These are phyloP conservation scores for Cerioporus squamosus DNA, from an alignment of 1,284 basidiomycete genomes.

Conservation along the genomic window DNA sequence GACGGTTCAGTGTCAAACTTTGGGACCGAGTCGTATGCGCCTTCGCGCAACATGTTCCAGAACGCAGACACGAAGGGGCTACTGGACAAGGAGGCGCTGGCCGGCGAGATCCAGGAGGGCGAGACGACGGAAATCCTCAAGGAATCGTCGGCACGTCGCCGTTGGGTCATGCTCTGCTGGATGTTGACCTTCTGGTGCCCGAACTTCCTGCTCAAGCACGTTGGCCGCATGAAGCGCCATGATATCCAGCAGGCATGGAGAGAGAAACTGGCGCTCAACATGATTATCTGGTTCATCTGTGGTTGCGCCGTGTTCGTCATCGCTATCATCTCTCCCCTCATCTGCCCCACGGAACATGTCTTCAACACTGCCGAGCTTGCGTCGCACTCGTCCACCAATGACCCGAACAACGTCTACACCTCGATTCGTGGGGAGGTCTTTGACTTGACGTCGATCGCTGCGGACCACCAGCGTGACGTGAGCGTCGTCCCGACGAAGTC, in stretches of 20 bases:
- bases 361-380: constrained; percentile 82
- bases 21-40: constrained; percentile 90
- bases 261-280: constrained; percentile 95
- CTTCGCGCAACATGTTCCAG: constrained; percentile 94
- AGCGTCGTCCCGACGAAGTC: constrained; percentile 77
- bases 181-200: constrained; percentile 94
- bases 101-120: constrained; percentile 80
- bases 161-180: constrained; percentile 92
- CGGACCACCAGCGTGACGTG: constrained; percentile 71
- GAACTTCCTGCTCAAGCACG: constrained; percentile 65
- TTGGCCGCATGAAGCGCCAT: constrained; percentile 91
- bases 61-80: constrained; percentile 75
- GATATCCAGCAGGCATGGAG: constrained; percentile 97
- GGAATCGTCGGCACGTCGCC: constrained; percentile 77
- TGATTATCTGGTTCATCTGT: constrained; percentile 96
- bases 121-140: constrained; percentile 89
- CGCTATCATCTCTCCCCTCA: constrained; percentile 84
- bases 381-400: constrained; percentile 66
- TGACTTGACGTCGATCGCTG: constrained; percentile 66
- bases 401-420: constrained; percentile 79
- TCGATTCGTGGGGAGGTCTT: constrained; percentile 94
- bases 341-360: constrained; percentile 95
- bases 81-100: constrained; percentile 79
- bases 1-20: constrained; percentile 83
- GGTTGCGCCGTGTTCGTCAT: constrained; percentile 91